A percentile compares a stretch with the other conserved stretches of the same genome.
phyloP scores from a whole-genome alignment of 495 filamentous ascomycete species.

The Talaromyces thailandensis region DNA sequence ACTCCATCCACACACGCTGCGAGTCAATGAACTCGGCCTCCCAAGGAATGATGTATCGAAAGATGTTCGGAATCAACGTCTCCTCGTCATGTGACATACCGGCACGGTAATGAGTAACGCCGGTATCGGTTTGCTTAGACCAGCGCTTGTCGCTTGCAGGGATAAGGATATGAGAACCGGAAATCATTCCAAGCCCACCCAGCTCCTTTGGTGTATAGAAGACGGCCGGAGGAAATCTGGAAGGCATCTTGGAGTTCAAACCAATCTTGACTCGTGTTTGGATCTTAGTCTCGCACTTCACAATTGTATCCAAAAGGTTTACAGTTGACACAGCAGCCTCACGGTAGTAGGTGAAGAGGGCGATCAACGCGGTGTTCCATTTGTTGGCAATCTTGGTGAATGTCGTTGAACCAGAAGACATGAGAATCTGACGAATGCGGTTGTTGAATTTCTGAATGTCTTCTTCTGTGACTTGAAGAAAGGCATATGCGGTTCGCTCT shows the following conservation, averaged over 20 bases:
- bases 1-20: constrained; percentile 98
- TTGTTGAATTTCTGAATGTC: constrained; percentile 99
- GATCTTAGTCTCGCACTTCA: constrained; percentile 99
- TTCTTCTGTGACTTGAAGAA: constrained; percentile 96
- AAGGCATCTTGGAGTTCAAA: constrained; percentile 99
- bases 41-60: constrained; percentile 99
- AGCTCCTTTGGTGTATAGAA: constrained; percentile 99
- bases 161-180: constrained; percentile 95
- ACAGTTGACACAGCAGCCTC: constrained; percentile 98
- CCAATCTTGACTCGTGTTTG: constrained; percentile 99
- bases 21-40: constrained; percentile 99
- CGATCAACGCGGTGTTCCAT: constrained; percentile 97
- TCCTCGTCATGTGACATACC: constrained; percentile 99
- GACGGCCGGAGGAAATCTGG: constrained; percentile 95
- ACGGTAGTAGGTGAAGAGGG: constrained; percentile 98
- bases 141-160: constrained; percentile 96
- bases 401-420: constrained; percentile 97
- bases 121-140: constrained; percentile 95
- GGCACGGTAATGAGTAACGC: constrained; percentile 93
- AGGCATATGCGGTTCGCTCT: constrained; percentile 94
- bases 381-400: constrained; percentile 99
- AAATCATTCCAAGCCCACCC: constrained; percentile 98
- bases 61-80: constrained; percentile 97
- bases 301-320: constrained; percentile 91
- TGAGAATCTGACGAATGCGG: constrained; percentile 94